Conservation (phyloP, 2,329 filamentous ascomycete genomes). For the Arthrobotrys pseudoclavata region DNA sequence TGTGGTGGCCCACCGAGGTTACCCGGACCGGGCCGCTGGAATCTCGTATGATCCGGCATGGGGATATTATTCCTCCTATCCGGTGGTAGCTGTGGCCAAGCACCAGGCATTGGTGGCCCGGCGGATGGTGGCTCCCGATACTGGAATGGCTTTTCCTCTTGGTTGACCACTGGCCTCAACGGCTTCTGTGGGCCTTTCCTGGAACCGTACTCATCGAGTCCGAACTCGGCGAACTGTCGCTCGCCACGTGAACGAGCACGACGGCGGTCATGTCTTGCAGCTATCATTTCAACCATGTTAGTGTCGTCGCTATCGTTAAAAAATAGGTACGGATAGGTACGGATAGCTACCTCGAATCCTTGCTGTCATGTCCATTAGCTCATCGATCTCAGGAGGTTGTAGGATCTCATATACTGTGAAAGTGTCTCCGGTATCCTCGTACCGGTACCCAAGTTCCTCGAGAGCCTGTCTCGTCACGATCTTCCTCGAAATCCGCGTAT, state of each 20-base stretch:
- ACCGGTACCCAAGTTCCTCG: conserved; percentile 84
- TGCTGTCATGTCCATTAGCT: conserved; percentile 54
- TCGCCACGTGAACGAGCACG: conserved; percentile 52
- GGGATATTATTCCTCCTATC: conserved; percentile 34
- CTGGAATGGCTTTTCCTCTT: conserved; percentile 30
- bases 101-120: conserved; percentile 51
- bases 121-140: conserved; percentile 36
- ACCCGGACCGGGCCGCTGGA: conserved; percentile 29
- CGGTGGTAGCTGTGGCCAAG: conserved; percentile 36
- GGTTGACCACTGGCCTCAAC: conserved; percentile 38
- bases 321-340: not conserved
- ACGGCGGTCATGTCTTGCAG: conserved; percentile 56
- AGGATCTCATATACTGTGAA: conserved; percentile 55
- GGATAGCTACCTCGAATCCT: conserved; percentile 52
- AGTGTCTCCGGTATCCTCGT: conserved; percentile 78
- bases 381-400: conserved; percentile 47
- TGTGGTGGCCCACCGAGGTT: conserved; percentile 34
- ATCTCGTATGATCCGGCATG: conserved; percentile 46
- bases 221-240: conserved; percentile 40
- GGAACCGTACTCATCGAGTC: conserved; percentile 43
- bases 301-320: conserved; percentile 1
- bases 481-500: conserved; percentile 92
- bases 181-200: conserved; percentile 27
- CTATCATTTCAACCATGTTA: conserved; percentile 26
- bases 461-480: conserved; percentile 88